Evolutionary conservation across 495 filamentous ascomycete genomes (phyloP), one percentile per base, ranked within the genome.

Genomic region (Extremus antarcticus): DNA sequence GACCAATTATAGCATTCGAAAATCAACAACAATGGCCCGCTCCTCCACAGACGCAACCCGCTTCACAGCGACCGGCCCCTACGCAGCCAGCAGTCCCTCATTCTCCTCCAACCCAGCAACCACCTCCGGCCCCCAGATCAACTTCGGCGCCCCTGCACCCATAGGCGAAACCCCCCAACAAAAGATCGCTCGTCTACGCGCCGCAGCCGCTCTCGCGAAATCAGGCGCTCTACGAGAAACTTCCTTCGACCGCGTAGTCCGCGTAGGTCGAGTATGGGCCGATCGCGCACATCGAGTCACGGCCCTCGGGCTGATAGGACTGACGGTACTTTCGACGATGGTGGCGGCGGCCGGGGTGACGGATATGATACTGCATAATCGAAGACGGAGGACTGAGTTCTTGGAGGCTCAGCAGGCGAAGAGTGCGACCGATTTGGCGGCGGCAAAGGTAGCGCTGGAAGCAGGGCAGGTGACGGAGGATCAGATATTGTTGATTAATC

Each of bases 21-120:
- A n/a, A n/a, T n/a, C n/a, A n/a, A n/a, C n/a, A n/a, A n/a, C n/a
- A n/a, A 87, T 90, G 80, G 80, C 89, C 62, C 90, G 91, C 70
- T 90, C 87, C 71, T 84, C 89, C 66, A 82, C 81, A 60, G 92
- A 96, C 73, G 89, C 92, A 55, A 98, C 92, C 66, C 83, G 91
- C 57, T 98, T 98, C 78, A 97, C 91, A 49, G 80, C 90, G 25
- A 94, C 88, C 40, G 86, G 84, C 50, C 90, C 90, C 16, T 90
- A 95, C 75, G 90, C 88, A 59, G 78, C 77, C 70, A 83, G 85
- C 60, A 86, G 87, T 64, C 66, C 80, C 48, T 68, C 64, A 54
- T 65, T 60, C 69, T 49, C 65, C 50, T 63, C 65, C 20, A 54
- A 68, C 15, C 50, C 58, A 48, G 60, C 60, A 19, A 32, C 67